A percentile compares a stretch with the other conserved stretches of the same genome.
Conservation (phyloP, 2,329 filamentous ascomycete species). For the Stemphylium lycopersici region DNA sequence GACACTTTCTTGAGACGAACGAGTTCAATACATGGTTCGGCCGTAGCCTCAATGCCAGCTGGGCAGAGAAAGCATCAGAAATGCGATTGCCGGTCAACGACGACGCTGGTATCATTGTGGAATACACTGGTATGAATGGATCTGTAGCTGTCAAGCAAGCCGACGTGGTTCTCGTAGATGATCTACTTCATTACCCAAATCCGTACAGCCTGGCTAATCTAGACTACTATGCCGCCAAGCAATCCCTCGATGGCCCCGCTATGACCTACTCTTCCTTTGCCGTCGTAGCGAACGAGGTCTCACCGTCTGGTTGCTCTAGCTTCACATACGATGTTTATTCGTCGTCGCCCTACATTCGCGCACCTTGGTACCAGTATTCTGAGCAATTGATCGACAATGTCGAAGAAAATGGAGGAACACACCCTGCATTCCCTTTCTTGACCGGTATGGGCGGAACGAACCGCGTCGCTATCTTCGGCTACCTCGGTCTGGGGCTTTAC, state of each 20-base stretch:
- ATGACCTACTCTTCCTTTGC: constrained; percentile 77
- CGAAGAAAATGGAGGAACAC: constrained; percentile 66
- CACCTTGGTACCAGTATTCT: constrained; percentile 73
- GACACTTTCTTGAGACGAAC: constrained; percentile 63
- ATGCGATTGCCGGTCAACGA: constrained; percentile 62
- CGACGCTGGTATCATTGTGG: constrained; percentile 65
- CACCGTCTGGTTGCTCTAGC: constrained; percentile 69
- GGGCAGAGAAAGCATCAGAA: constrained; percentile 61
- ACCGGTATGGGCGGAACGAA: constrained; percentile 73
- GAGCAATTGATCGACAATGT: constrained; percentile 70
- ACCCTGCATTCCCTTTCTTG: constrained; percentile 73
- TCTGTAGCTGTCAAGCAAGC: constrained; percentile 72
- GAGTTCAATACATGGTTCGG: constrained; percentile 63
- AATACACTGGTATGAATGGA: constrained; percentile 71
- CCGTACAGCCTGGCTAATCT: constrained; percentile 64
- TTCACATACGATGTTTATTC: constrained; percentile 72
- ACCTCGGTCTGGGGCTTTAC: constrained; percentile 67
- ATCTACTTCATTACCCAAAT: constrained; percentile 66
- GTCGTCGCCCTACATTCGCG: constrained; percentile 67
- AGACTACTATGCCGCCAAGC: constrained; percentile 73
- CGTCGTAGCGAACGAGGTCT: constrained; percentile 69
- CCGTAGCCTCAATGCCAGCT: constrained; percentile 62
- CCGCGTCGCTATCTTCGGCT: constrained; percentile 71
- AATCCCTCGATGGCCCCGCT: constrained; percentile 70
- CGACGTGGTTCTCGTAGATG: constrained; percentile 71